Conservation (phyloP, 164 flowering plant species). For the Vitis riparia region DNA sequence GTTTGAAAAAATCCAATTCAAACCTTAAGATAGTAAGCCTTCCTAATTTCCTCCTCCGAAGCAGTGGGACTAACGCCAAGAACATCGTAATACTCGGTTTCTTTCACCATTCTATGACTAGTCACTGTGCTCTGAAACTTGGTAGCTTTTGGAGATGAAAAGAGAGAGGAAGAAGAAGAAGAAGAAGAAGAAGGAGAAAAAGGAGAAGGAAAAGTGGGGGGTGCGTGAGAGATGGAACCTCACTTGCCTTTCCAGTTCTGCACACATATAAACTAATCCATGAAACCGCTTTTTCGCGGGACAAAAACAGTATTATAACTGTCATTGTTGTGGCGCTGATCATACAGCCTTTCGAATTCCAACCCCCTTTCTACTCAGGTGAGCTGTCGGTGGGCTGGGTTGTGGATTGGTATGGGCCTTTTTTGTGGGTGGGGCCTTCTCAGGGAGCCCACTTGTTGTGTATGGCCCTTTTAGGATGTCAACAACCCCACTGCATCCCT, state of each 20-base stretch:
- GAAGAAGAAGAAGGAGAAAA: constrained; percentile 6
- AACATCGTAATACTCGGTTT: constrained; percentile 81
- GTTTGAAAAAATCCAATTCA: neutral
- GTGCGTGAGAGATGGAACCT: constrained; percentile 8
- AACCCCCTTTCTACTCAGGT: neutral
- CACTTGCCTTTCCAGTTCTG: constrained; percentile 44
- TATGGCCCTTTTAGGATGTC: neutral
- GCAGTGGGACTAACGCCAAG: constrained; percentile 74
- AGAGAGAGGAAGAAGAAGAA: constrained; percentile 1
- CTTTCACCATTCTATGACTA: constrained; percentile 64
- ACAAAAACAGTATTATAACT: constrained; percentile 34
- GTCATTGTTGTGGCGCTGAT: constrained; percentile 26
- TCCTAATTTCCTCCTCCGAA: constrained; percentile 83
- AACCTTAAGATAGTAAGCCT: constrained; percentile 90
- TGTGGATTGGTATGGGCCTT: neutral
- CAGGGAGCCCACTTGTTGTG: constrained; percentile 1
- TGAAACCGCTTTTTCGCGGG: constrained; percentile 32
- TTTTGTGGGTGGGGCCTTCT: neutral
- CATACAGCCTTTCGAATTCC: constrained; percentile 1
- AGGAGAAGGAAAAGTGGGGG: neutral
- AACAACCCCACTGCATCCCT: too few relatives aligned
- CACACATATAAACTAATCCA: constrained; percentile 24
- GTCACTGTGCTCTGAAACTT: too few relatives aligned
- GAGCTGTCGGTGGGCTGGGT: constrained; percentile 17
- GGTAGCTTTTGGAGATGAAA: neutral